Evolutionary conservation across 1,139 yeast genomes (phyloP), one percentile per base, ranked within the genome.

Genomic region (Suhomyces choctaworum): DNA sequence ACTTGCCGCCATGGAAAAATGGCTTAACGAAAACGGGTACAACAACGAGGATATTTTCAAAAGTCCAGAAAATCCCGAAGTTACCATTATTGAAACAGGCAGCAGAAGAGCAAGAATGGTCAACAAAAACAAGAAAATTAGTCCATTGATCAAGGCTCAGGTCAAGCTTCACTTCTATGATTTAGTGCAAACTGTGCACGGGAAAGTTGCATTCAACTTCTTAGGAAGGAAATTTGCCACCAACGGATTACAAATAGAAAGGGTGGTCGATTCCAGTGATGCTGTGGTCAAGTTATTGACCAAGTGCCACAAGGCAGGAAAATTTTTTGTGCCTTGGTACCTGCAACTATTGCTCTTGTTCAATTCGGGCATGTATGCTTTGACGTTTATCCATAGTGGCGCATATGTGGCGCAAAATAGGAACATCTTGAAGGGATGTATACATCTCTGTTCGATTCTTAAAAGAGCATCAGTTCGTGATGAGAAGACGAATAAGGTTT

Each of bases 311-410:
- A 53, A 60, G n/a, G 64, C 66, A 2, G 59, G 65, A 16, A 40
- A 52, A 4, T 46, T 74, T 4, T 64, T 56, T 37, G 55, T 71
- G 1, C 83, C 84, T 2, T 80, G 86, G 86, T 75, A 78, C 66
- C 47, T 67, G 31, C 66, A 64, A 12, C 53, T 81, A 30, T 57
- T 73, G 3, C 49, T 73, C 10, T 50, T 78, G 8, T 75, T 76
- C 48, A 66, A 68, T 32, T 67, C 70, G 2, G 79, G 81, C 1
- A 54, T 75, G 7, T 60, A 60, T 26, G 56, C 73, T 16, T 51
- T 80, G 6, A 60, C 75, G 3, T 51, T 78, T 36, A 62, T 78
- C 20, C 70, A 73, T 43, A 75, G 75, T 6, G 73, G 74, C 4
- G 40, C 54, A 4, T 52, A 47, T 32, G 43, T 57, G 3, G 37